A percentile compares a stretch with the other conserved stretches of the same genome.
These are phyloP conservation scores for Podaxis sp. DNA, from an alignment of 768 basidiomycete genomes.

Conservation along the genomic window DNA sequence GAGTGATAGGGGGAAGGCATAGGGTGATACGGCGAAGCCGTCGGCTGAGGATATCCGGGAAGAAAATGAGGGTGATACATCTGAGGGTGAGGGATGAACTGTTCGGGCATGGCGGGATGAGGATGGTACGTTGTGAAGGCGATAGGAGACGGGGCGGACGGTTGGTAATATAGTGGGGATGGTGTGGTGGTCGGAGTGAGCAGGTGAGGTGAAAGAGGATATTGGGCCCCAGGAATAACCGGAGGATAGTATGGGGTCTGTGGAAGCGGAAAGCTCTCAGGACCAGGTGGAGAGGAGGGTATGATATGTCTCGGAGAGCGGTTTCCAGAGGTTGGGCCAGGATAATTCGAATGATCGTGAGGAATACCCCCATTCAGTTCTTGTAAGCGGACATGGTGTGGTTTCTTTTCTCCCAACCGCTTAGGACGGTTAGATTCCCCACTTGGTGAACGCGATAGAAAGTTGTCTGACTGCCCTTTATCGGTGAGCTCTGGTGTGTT, in stretches of 20 bases:
- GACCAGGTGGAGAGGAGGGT: not conserved
- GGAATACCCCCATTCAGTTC: not conserved
- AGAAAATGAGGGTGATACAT: slow-evolving; percentile 7
- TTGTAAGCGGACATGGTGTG: not conserved
- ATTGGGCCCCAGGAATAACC: not conserved
- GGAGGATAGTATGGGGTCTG: slow-evolving; percentile 1
- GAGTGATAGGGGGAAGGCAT: slow-evolving; percentile 5
- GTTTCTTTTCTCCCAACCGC: not conserved
- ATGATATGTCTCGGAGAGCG: not conserved
- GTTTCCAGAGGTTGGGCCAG: not conserved
- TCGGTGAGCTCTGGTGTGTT: not conserved
- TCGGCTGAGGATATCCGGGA: not conserved
- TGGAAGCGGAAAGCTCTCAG: not conserved
- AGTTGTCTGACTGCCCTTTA: not conserved
- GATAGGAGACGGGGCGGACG: not conserved
- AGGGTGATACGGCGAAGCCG: slow-evolving; percentile 1
- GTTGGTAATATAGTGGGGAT: not conserved
- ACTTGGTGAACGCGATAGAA: not conserved
- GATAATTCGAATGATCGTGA: too few species aligned
- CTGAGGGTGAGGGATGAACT: not conserved
- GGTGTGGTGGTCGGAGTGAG: not conserved
- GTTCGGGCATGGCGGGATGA: not conserved
- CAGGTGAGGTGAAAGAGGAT: not conserved
- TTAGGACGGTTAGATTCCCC: not conserved
- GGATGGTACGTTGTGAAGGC: slow-evolving; percentile 5